Evolutionary conservation across 805 yeast species (phyloP), one percentile per base, ranked within the genome.

Genomic region (Cyberlindnera lachancei): DNA sequence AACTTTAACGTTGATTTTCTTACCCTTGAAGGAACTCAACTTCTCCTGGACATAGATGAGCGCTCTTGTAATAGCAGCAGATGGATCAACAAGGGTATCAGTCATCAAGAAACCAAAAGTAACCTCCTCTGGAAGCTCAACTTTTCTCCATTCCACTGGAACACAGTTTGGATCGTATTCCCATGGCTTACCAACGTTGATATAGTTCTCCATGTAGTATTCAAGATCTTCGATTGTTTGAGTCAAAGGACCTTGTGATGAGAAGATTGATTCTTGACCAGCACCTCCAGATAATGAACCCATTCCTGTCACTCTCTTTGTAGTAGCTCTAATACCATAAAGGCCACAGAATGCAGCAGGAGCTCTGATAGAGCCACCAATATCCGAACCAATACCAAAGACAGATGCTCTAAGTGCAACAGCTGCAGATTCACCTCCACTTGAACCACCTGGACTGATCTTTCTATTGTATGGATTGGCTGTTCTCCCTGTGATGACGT

Each of bases 401-500:
- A 73, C 69, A 18, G 81, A 72, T 3, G 73, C 79, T 33, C 68
- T 69, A 42, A 71, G 58, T 2, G 72, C 72, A 34, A 75, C 71
- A 36, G 73, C 57, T 1, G 81, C 76, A 38, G 83, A 79, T 47
- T 77, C 84, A 41, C 86, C 86, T 34, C 85, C 83, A 9, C 81
- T 73, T 1, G 81, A 73, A 14, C 86, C 86, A 39, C 86, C 86
- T 3, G 79, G 64, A 17, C 79, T 68, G 31, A 78, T 56, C 20
- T 64, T 59, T 31, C 74, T 60, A 50, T 79, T 78, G 58, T 54
- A 60, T 3, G 83, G 78, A 48, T 78, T 78, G 38, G 69, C 54
- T 4, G 83, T 67, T 46, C 73, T 61, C 8, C 86, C 86, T 33
- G 60, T 65, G 48, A 78, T 62, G 53, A 68, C 66, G 50, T 75